phyloP scores from a whole-genome alignment of 1,284 basidiomycete species.

The Moesziomyces sp. region DNA sequence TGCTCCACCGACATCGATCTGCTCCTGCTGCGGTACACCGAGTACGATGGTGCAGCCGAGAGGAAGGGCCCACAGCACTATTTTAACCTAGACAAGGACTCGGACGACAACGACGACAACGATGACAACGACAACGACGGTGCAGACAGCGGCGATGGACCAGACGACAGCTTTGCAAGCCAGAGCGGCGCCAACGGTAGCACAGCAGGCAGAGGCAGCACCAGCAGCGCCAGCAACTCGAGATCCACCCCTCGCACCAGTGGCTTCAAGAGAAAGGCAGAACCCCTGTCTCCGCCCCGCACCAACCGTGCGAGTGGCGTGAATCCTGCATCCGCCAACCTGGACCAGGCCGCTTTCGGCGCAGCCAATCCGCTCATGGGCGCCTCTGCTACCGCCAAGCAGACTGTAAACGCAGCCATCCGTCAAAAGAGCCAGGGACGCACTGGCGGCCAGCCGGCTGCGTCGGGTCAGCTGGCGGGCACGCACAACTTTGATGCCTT shows the following conservation, averaged over 20 bases:
- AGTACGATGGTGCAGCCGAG: slow-evolving; percentile 46
- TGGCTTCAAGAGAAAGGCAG: slow-evolving; percentile 35
- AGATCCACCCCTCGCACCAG: slow-evolving; percentile 1
- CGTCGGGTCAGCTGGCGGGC: not conserved
- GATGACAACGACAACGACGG: slow-evolving; percentile 28
- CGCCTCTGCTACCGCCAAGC: slow-evolving; percentile 27
- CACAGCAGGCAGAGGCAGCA: not conserved
- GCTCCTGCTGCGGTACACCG: slow-evolving; percentile 56
- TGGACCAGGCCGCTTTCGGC: slow-evolving; percentile 3
- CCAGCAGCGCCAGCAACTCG: slow-evolving; percentile 6
- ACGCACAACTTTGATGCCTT: slow-evolving; percentile 8
- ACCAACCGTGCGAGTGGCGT: not conserved
- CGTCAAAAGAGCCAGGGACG: slow-evolving; percentile 32
- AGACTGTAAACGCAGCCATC: slow-evolving; percentile 35
- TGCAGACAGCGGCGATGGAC: slow-evolving; percentile 17
- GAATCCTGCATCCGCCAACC: not conserved
- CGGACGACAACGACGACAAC: slow-evolving; percentile 37
- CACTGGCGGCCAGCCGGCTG: not conserved
- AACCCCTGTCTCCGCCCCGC: slow-evolving; percentile 11
- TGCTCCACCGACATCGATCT: slow-evolving; percentile 61
- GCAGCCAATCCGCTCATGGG: slow-evolving; percentile 1
- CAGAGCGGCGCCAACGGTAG: slow-evolving; percentile 8
- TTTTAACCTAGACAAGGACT: slow-evolving; percentile 39
- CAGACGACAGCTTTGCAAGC: slow-evolving; percentile 9
- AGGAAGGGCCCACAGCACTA: slow-evolving; percentile 47